These are phyloP conservation scores for Cladosporium sp. DNA, from an alignment of 2,329 filamentous ascomycete species.

Conservation along the genomic window DNA sequence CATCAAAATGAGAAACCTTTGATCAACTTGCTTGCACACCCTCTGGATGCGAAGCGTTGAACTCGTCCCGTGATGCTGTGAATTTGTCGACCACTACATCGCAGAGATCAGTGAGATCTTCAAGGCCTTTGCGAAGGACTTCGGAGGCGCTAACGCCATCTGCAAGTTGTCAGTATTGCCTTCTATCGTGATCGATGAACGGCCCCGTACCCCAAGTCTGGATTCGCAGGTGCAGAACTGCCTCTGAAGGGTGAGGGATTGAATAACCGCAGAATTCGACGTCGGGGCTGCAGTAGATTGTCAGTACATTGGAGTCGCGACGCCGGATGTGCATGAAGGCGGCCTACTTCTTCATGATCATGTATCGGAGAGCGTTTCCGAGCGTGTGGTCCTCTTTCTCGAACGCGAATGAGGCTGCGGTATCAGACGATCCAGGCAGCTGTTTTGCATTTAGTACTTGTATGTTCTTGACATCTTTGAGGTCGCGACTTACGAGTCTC, in stretches of 20 bases:
- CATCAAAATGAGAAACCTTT: slow-evolving; percentile 1
- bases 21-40: slow-evolving; percentile 11
- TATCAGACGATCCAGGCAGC: slow-evolving; percentile 77
- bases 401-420: slow-evolving; percentile 91
- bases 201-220: slow-evolving; percentile 78
- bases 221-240: slow-evolving; percentile 94
- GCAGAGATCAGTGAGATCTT: slow-evolving; percentile 83
- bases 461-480: neutral
- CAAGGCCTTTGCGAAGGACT: slow-evolving; percentile 82
- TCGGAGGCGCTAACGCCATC: slow-evolving; percentile 74
- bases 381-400: slow-evolving; percentile 90
- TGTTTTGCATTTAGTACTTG: slow-evolving; percentile 33
- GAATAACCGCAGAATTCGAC: slow-evolving; percentile 98
- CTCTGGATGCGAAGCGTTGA: slow-evolving; percentile 37
- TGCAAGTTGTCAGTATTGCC: slow-evolving; percentile 32
- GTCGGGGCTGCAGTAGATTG: slow-evolving; percentile 59
- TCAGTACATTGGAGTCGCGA: slow-evolving; percentile 1
- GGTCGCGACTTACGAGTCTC: slow-evolving; percentile 34
- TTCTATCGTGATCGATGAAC: slow-evolving; percentile 29
- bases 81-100: slow-evolving; percentile 94
- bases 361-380: slow-evolving; percentile 86
- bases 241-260: slow-evolving; percentile 92
- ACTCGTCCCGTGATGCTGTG: slow-evolving; percentile 58
- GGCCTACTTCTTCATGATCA: slow-evolving; percentile 96
- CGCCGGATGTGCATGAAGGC: neutral